These are phyloP conservation scores for Penicillium sp. DNA, from an alignment of 2,329 filamentous ascomycete genomes.

Conservation along the genomic window DNA sequence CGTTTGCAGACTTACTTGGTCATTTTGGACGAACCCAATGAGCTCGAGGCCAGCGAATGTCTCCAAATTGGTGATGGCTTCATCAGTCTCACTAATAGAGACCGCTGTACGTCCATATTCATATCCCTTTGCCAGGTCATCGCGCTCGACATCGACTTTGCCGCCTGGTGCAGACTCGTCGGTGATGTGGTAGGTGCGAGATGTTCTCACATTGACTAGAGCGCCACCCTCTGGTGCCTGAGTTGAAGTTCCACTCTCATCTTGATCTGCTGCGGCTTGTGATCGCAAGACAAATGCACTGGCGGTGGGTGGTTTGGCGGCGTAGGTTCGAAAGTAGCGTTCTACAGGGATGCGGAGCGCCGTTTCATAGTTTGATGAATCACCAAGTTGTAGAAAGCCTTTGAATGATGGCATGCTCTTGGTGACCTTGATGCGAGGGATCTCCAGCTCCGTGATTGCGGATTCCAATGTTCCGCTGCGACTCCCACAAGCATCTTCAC, in stretches of 20 bases:
- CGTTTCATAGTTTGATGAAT: slow-evolving; percentile 64
- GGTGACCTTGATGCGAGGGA: slow-evolving; percentile 68
- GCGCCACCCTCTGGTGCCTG: slow-evolving; percentile 34
- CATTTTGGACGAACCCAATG: slow-evolving; percentile 73
- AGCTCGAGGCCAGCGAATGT: slow-evolving; percentile 70
- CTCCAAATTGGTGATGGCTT: slow-evolving; percentile 81
- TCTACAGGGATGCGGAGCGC: slow-evolving; percentile 81
- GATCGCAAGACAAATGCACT: slow-evolving; percentile 64
- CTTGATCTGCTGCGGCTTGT: slow-evolving; percentile 42
- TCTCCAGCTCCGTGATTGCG: slow-evolving; percentile 72
- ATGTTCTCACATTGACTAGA: slow-evolving; percentile 66
- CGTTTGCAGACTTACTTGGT: slow-evolving; percentile 50
- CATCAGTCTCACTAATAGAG: slow-evolving; percentile 77
- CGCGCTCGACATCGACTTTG: slow-evolving; percentile 73
- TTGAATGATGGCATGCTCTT: slow-evolving; percentile 73
- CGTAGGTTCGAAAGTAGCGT: slow-evolving; percentile 79
- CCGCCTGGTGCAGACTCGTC: slow-evolving; percentile 69
- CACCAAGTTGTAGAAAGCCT: slow-evolving; percentile 71
- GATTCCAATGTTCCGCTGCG: slow-evolving; percentile 78
- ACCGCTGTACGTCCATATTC: slow-evolving; percentile 90
- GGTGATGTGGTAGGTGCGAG: slow-evolving; percentile 73
- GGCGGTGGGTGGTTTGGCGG: slow-evolving; percentile 66
- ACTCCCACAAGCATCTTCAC: slow-evolving; percentile 47
- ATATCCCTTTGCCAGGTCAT: slow-evolving; percentile 86
- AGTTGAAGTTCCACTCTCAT: slow-evolving; percentile 29